Evolutionary conservation across 225 moss, liverwort and hornwort genomes (phyloP), one percentile per base, ranked within the genome.

Genomic region (Pseudisothecium myosuroides): DNA sequence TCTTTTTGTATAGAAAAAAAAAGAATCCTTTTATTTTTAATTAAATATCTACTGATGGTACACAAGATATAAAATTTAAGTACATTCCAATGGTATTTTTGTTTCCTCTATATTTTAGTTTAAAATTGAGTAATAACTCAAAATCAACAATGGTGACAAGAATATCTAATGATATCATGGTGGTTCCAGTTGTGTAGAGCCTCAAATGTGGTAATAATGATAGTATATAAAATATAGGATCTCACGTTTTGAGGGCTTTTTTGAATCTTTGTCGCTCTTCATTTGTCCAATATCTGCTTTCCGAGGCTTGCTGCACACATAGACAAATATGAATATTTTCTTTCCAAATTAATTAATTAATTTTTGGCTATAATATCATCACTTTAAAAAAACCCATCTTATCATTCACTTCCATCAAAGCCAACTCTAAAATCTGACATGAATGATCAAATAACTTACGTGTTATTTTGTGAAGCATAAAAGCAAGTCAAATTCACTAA

Each of bases 221-320:
- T 19, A 29, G 2, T 41, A 45, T 18, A 27, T 26, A 34, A 73
- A 58, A 28, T 77, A 28, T 83, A 10, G 7, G 3, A 43, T 90
- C 96, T 94, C 82, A 98, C 98, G 97, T 98, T 92, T 98, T 98
- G 63, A 98, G 93, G 20, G 98, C 98, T 91, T 98, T 98, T 81
- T 97, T 98, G 91, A 98, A 98, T 89, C 98, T 93, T 92, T 98
- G 98, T 16, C 98, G 95, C 83, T 98, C 98, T 87, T 98, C 98
- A 89, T 98, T 98, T 87, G 98, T 98, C 98, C 98, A 98, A 60
- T 98, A 98, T 92, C 98, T 94, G n/a, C 98, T 98, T 88, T 98
- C 98, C 32, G 98, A 98, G 39, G 96, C 96, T 95, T 98, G 94
- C 84, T 89, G 84, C 52, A 83, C 24, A 63, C 14, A 55, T 8